Conservation (phyloP, 2,329 filamentous ascomycete genomes). For the Aureobasidium zeae region DNA sequence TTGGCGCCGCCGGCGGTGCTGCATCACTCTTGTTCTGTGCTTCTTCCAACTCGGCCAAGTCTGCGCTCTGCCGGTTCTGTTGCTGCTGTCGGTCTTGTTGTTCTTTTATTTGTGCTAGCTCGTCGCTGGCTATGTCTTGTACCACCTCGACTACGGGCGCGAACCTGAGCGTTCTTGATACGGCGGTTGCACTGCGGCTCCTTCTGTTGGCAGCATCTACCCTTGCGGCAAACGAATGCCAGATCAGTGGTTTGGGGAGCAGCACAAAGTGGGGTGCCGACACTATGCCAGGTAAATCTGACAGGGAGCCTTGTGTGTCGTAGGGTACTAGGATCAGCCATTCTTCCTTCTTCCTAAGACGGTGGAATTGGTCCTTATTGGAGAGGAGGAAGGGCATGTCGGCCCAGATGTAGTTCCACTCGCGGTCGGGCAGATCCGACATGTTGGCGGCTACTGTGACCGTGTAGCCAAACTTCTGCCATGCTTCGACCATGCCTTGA, state of each 20-base stretch:
- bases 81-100: constrained; percentile 1
- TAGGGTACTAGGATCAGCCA: constrained; percentile 12
- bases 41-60: not conserved
- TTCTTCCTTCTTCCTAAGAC: constrained; percentile 3
- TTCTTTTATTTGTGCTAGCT: not conserved
- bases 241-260: constrained; percentile 10
- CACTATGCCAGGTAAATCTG: constrained; percentile 9
- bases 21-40: not conserved
- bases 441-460: not conserved
- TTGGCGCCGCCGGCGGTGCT: not conserved
- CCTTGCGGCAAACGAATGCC: constrained; percentile 10
- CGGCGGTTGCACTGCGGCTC: constrained; percentile 1
- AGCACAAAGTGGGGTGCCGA: constrained; percentile 3
- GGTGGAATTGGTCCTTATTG: constrained; percentile 11
- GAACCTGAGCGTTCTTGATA: constrained; percentile 10
- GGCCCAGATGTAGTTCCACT: constrained; percentile 14
- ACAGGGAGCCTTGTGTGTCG: constrained; percentile 9
- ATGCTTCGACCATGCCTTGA: constrained; percentile 3
- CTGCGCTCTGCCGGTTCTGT: constrained; percentile 5
- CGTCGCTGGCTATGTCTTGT: not conserved
- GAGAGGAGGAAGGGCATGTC: constrained; percentile 7
- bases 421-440: not conserved
- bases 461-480: constrained; percentile 9
- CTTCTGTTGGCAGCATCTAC: constrained; percentile 3
- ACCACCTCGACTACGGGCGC: constrained; percentile 12